Base-by-base conservation (phyloP, 2,329 filamentous ascomycete genomes). In the Penicillium frequentans region DNA sequence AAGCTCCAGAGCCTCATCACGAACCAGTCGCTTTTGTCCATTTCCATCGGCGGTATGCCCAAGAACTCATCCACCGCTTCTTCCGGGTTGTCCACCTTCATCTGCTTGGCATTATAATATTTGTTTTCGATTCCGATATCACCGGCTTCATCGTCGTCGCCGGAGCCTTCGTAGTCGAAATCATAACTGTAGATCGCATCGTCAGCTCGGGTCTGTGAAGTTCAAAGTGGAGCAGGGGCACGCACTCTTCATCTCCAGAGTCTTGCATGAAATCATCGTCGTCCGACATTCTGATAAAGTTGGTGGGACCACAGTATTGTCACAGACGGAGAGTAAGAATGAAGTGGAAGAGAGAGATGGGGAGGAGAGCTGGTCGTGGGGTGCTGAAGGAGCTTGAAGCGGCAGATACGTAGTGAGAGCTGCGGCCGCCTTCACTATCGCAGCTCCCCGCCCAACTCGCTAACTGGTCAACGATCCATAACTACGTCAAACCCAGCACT, bases 71-170 rank as follows among this genome's bases (percentile, higher is more conserved):
- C 86, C 55, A 99, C 90, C 2, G 95, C 95, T 66, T 91, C 91
- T 69, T 95, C 86, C 0, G 93, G 92, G 56, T 93, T 91, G 61
- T 88, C 88, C 44, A 82, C 82, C 81, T 98, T 99, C 73, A 96
- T 87, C 79, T 98, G 93, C 78, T 99, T 99, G 44, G 95, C 95
- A 77, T 97, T 98, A 83, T 98, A 99, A 81, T 99, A 99, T 79
- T 96, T 97, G 81, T 99, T 99, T 75, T 99, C 95, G 73, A 98
- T 96, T 65, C 93, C 92, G 68, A 97, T 90, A 73, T 97, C 91
- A 56, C 88, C 92, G 31, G 85, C 86, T 56, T 96, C 89, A 44
- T 96, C 90, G 49, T 95, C 90, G 49, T 95, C 92, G 55, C 96
- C 91, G 64, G 92, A 91, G 67, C 92, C 95, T 73, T 97, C 93